phyloP scores from a whole-genome alignment of 305 asterid species.

The Striga hermonthica region DNA sequence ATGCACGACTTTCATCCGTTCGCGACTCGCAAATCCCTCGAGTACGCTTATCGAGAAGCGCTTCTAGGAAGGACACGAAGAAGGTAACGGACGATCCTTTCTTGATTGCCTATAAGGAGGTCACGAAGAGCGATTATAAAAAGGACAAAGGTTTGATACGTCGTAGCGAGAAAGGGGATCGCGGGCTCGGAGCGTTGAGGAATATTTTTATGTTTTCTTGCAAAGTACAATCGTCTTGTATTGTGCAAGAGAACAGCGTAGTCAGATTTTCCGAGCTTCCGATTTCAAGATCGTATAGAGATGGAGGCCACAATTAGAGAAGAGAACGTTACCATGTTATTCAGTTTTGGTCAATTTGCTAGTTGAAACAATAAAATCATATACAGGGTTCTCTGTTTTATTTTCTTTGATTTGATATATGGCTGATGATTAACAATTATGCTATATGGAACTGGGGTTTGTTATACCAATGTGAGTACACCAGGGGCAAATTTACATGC shows the following conservation, averaged over 20 bases:
- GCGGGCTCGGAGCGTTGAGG: constrained; percentile 42
- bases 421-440: too few species aligned
- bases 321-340: background rate
- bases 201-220: constrained; percentile 52
- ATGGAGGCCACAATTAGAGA: background rate
- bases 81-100: constrained; percentile 52
- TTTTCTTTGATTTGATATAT: too few species aligned
- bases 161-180: constrained; percentile 24
- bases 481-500: too few species aligned
- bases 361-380: too few species aligned
- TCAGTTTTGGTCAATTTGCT: too few species aligned
- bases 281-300: constrained; percentile 39
- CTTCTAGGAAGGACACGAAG: constrained; percentile 41
- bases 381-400: too few species aligned
- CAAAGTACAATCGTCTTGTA: constrained; percentile 38
- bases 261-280: constrained; percentile 43
- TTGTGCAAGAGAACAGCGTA: constrained; percentile 40
- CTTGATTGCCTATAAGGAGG: constrained; percentile 56
- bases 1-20: constrained; percentile 32
- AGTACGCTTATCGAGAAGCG: constrained; percentile 40
- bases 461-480: too few species aligned
- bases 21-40: constrained; percentile 52
- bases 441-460: too few species aligned
- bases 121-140: constrained; percentile 46
- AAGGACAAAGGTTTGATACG: constrained; percentile 33